phyloP scores from a whole-genome alignment of 1,284 basidiomycete genomes.

The Amylostereum areolatum region DNA sequence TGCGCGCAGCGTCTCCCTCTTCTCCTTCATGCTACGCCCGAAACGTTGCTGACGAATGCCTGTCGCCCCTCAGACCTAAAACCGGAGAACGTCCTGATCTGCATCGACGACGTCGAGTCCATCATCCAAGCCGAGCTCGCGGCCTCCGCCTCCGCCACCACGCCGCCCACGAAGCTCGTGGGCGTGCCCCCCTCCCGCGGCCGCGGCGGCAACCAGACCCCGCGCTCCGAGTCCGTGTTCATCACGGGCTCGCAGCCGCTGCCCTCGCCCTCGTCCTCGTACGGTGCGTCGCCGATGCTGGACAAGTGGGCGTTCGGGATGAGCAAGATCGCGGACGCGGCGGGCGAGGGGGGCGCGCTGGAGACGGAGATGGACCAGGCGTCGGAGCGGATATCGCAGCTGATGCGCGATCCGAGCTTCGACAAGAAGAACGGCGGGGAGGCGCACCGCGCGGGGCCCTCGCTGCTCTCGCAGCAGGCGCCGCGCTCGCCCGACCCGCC shows the following conservation, averaged over 20 bases:
- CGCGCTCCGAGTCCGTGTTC: constrained; percentile 82
- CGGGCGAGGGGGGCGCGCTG: constrained; percentile 15
- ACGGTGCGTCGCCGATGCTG: constrained; percentile 72
- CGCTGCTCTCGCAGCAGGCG: constrained; percentile 77
- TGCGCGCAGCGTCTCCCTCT: too few species aligned
- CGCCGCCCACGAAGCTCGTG: constrained; percentile 74
- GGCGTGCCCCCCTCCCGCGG: constrained; percentile 95
- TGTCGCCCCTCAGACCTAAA: constrained; percentile 80
- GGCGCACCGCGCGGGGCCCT: constrained; percentile 54
- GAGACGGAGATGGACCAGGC: constrained; percentile 33
- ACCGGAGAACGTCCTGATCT: constrained; percentile 96
- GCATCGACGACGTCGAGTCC: constrained; percentile 94
- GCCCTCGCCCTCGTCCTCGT: constrained; percentile 72
- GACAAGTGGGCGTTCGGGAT: constrained; percentile 93
- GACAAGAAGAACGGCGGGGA: constrained; percentile 47
- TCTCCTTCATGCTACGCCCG: too few species aligned
- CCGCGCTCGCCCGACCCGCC: constrained; percentile 35
- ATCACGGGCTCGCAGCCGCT: constrained; percentile 95
- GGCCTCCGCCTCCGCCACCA: constrained; percentile 36
- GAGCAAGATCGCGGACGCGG: constrained; percentile 53
- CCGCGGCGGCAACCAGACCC: constrained; percentile 95
- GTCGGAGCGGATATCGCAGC: constrained; percentile 58
- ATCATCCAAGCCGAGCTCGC: constrained; percentile 86
- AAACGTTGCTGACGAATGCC: too few species aligned
- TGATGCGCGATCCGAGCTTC: constrained; percentile 51